These are phyloP conservation scores for Flaveria trinervia DNA, from an alignment of 129 eudicot species.

Conservation along the genomic window DNA sequence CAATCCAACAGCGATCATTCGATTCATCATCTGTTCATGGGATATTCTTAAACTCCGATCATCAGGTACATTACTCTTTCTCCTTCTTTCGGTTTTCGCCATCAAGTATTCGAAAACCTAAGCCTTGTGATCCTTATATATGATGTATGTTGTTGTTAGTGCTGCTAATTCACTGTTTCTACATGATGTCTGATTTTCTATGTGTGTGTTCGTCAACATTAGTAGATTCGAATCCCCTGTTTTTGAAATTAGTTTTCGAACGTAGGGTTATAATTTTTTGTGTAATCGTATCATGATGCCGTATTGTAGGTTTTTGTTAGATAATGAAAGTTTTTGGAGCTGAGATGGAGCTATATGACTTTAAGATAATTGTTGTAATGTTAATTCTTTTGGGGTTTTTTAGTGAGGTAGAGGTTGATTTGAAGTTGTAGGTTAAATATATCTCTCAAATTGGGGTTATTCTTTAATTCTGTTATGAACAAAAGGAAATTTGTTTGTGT, in stretches of 20 bases:
- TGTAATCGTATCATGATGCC: slow-evolving; percentile 3
- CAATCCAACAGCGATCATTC: background rate
- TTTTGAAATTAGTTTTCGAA: background rate
- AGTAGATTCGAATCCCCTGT: background rate
- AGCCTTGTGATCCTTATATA: background rate
- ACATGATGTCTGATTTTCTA: background rate
- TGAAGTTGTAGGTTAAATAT: too few relatives aligned
- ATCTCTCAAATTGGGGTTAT: too few relatives aligned
- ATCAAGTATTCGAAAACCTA: background rate
- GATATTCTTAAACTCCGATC: slow-evolving; percentile 4
- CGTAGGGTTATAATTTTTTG: background rate
- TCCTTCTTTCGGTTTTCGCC: background rate
- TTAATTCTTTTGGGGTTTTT: too few relatives aligned
- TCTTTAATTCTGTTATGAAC: too few relatives aligned
- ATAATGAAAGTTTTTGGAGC: background rate
- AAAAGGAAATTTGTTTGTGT: too few relatives aligned
- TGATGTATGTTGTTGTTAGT: background rate
- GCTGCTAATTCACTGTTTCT: background rate
- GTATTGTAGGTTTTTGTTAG: background rate
- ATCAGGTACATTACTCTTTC: slow-evolving; percentile 25
- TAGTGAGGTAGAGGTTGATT: too few relatives aligned
- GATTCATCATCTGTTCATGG: slow-evolving; percentile 18
- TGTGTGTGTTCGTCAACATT: background rate
- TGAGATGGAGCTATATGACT: background rate
- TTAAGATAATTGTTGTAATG: too few relatives aligned